Percentiles rank a stretch among this genome's conserved stretches.
phyloP scores from a whole-genome alignment of 2,329 filamentous ascomycete genomes.

The Fusarium lyarnte region DNA sequence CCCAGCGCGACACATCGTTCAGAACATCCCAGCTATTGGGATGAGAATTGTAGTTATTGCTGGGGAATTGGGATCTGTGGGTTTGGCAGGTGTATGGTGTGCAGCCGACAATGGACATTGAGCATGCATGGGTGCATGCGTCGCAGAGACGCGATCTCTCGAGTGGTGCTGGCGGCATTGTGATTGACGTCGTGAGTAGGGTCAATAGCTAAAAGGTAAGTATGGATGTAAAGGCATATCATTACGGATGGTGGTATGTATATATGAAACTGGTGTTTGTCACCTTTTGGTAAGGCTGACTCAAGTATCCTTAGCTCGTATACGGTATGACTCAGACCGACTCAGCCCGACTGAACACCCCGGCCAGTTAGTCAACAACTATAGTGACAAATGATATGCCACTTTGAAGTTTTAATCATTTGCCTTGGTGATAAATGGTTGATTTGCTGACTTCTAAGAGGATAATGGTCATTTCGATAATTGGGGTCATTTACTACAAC shows the following conservation, averaged over 20 bases:
- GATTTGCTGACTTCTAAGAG: too few species aligned
- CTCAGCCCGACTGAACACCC: background rate
- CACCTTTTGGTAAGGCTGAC: background rate
- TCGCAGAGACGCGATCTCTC: background rate
- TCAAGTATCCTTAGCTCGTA: background rate
- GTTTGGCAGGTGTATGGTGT: background rate
- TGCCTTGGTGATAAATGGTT: too few species aligned
- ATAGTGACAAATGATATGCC: background rate
- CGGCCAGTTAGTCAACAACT: background rate
- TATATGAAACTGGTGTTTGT: background rate
- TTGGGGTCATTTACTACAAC: too few species aligned
- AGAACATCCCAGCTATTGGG: accelerated
- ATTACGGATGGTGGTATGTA: accelerated
- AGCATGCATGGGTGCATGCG: background rate
- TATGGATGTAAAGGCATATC: background rate
- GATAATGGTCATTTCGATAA: too few species aligned
- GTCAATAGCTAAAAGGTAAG: accelerated
- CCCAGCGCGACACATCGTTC: background rate
- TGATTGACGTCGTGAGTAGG: accelerated
- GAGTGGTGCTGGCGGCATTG: background rate
- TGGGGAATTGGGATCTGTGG: background rate
- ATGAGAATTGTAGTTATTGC: accelerated
- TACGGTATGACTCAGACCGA: background rate
- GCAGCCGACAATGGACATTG: background rate
- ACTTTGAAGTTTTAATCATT: too few species aligned